Conservation (phyloP, 352 stramenopile genomes). For the Pythium periplocum region DNA sequence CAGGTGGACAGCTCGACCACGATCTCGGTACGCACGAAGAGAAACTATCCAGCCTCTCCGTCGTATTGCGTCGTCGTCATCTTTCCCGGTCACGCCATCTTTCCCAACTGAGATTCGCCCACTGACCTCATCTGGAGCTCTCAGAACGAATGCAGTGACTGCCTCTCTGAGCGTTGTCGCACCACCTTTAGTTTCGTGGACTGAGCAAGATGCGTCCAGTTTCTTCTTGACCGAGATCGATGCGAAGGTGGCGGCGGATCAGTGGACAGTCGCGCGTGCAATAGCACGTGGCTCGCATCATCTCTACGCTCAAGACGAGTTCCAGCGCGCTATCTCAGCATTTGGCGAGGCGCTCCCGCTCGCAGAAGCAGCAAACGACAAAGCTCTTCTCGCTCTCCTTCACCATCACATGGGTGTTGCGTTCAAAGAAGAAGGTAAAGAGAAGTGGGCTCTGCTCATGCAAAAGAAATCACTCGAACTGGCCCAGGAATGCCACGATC, state of each 20-base stretch:
- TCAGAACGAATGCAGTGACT: not conserved
- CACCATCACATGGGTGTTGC: slow-evolving; percentile 68
- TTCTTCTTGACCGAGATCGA: slow-evolving; percentile 80
- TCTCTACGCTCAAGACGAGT: slow-evolving; percentile 42
- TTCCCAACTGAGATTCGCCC: not conserved
- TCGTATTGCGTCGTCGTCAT: slow-evolving; percentile 28
- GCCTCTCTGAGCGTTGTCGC: not conserved
- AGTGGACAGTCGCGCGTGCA: slow-evolving; percentile 28
- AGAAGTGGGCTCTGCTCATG: slow-evolving; percentile 28
- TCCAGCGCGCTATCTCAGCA: slow-evolving; percentile 23
- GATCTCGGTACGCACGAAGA: slow-evolving; percentile 48
- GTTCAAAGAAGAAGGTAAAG: slow-evolving; percentile 50
- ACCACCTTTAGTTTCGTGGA: slow-evolving; percentile 18
- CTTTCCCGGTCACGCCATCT: slow-evolving; percentile 3
- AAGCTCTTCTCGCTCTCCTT: slow-evolving; percentile 36
- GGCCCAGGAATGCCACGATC: slow-evolving; percentile 32
- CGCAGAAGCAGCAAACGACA: not conserved
- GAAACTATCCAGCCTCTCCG: slow-evolving; percentile 30
- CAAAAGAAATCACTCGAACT: slow-evolving; percentile 49
- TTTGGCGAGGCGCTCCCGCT: slow-evolving; percentile 36
- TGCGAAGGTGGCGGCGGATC: slow-evolving; percentile 24
- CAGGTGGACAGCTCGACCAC: slow-evolving; percentile 37
- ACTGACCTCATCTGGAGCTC: not conserved
- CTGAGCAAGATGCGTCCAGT: slow-evolving; percentile 38
- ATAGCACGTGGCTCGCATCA: slow-evolving; percentile 42